phyloP scores from a whole-genome alignment of 441 rosid genomes.

The Cnidoscolus chayamansa region DNA sequence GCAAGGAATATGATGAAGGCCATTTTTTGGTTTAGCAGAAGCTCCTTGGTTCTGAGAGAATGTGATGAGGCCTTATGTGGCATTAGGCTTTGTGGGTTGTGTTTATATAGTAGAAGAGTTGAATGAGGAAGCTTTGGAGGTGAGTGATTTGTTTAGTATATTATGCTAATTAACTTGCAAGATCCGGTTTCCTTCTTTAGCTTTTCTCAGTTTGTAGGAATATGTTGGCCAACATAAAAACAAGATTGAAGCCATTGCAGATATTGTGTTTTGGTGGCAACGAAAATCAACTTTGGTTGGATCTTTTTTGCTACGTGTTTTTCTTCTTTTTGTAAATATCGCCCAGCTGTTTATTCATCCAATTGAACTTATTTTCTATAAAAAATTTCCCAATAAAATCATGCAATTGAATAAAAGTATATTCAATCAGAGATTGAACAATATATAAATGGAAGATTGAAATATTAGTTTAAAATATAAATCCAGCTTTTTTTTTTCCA shows the following conservation, averaged over 20 bases:
- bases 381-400: neutral
- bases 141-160: neutral
- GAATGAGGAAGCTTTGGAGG: neutral
- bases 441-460: too few species aligned
- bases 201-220: neutral
- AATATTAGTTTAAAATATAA: too few species aligned
- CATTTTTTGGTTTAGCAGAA: neutral
- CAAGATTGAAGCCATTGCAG: neutral
- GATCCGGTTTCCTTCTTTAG: neutral
- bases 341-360: neutral
- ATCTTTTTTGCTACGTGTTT: too few species aligned
- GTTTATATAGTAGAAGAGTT: slow-evolving; percentile 13
- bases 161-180: too few species aligned
- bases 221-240: neutral
- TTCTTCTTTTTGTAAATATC: neutral
- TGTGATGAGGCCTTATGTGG: neutral
- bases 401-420: neutral
- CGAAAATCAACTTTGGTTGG: slow-evolving; percentile 4
- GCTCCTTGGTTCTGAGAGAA: too few species aligned
- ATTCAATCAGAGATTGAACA: too few species aligned
- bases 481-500: too few species aligned
- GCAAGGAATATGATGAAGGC: slow-evolving; percentile 27
- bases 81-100: neutral
- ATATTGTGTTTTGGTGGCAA: slow-evolving; percentile 17
- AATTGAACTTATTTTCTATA: too few species aligned